phyloP scores from a whole-genome alignment of 2,329 filamentous ascomycete genomes.

The Mariannaea elegans region DNA sequence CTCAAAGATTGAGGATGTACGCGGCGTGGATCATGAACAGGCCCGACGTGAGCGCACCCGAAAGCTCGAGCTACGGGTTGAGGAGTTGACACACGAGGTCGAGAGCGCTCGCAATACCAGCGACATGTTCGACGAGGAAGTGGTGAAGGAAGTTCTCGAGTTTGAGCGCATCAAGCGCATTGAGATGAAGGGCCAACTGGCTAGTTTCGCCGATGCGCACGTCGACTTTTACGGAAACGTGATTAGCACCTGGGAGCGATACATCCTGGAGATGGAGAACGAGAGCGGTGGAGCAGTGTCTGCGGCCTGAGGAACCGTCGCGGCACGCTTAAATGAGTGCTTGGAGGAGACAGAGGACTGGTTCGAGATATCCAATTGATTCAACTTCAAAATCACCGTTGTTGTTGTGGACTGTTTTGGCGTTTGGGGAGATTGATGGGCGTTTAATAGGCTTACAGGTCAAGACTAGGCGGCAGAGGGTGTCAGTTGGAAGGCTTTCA shows the following conservation, averaged over 20 bases:
- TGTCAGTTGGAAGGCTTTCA: too few species aligned
- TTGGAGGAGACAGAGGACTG: not conserved
- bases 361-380: not conserved
- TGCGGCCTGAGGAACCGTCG: not conserved
- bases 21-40: slow-evolving; percentile 96
- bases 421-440: too few species aligned
- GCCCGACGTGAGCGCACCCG: slow-evolving; percentile 85
- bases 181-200: slow-evolving; percentile 90
- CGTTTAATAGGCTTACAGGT: too few species aligned
- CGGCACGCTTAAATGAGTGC: too few species aligned
- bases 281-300: slow-evolving; percentile 53
- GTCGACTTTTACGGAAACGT: slow-evolving; percentile 86
- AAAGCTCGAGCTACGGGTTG: slow-evolving; percentile 91
- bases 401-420: too few species aligned
- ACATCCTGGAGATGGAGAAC: slow-evolving; percentile 87
- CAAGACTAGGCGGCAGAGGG: too few species aligned
- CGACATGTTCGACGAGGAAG: slow-evolving; percentile 95
- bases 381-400: too few species aligned
- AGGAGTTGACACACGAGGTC: slow-evolving; percentile 88
- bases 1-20: slow-evolving; percentile 94
- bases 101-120: slow-evolving; percentile 86
- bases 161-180: slow-evolving; percentile 97
- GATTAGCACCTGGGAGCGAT: slow-evolving; percentile 86
- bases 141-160: slow-evolving; percentile 89
- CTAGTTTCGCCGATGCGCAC: slow-evolving; percentile 83